Evolutionary conservation across 768 basidiomycete species (phyloP), one percentile per base, ranked within the genome.

Genomic region (Phylloporus scabripes): DNA sequence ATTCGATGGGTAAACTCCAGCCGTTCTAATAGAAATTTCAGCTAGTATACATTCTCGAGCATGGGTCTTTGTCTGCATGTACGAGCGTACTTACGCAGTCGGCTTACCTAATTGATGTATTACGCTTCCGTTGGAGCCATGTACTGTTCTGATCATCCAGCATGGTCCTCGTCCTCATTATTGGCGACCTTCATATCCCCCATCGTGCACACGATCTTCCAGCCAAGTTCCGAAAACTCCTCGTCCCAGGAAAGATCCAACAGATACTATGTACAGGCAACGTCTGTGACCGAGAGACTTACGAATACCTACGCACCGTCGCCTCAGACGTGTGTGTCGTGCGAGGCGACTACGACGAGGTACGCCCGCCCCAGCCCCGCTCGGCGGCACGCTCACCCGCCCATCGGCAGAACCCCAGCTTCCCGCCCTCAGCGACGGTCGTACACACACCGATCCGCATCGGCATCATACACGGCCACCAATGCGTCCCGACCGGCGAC

Each of bases 191-290:
- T 18, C 94, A 97, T 68, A 98, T 97, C 62, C 96, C 96, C 1
- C 86, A 91, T 65, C 74, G 90, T 38, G 75, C 73, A 8, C 91
- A 96, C 65, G 96, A 96, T 62, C 79, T 99, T 8, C 94, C 96
- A 0, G 74, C 82, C 12, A 97, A 97, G 71, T 99, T 99, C 73
- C 94, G 95, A 74, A 96, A 97, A 63, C 83, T 98, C 1, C 76
- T 99, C 45, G 85, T 91, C 5, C 89, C 89, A 17, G 96, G 96
- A 18, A 99, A 99, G 69, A 98, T 99, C 39, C 91, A 94, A 54
- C 95, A 98, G 68, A 96, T 98, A 51, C 75, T 98, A 21, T 96
- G 92, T 66, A 98, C 95, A 0, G 96, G 96, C 41, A 98, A 98
- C 65, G 86, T 97, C 20, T 94, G 92, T 67, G 96, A 99, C 72